Conservation (phyloP, 306 rosid genomes). For the Castanea mollissima region DNA sequence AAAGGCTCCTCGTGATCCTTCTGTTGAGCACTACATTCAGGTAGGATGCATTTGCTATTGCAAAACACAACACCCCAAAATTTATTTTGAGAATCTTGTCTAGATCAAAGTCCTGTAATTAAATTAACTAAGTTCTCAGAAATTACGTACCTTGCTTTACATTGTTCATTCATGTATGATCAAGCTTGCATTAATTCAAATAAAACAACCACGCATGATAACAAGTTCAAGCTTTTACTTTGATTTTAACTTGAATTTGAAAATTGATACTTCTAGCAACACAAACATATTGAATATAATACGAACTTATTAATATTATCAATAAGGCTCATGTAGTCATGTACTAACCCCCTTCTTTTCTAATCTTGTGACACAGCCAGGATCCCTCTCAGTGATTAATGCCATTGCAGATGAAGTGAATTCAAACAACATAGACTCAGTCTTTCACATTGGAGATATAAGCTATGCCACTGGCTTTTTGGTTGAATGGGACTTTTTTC, state of each 20-base stretch:
- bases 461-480: constrained; percentile 92
- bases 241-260: no score
- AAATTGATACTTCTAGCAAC: no score
- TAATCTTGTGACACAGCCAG: constrained; percentile 51
- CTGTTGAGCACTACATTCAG: constrained; percentile 88
- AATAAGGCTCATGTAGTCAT: neutral
- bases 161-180: no score
- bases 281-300: no score
- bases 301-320: neutral
- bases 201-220: no score
- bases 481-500: constrained; percentile 87
- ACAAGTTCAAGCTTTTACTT: no score
- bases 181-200: no score
- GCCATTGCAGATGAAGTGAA: constrained; percentile 51
- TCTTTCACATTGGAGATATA: constrained; percentile 93
- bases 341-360: neutral
- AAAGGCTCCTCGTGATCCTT: constrained; percentile 76
- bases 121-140: no score
- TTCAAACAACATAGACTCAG: constrained; percentile 46
- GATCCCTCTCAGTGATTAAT: constrained; percentile 68
- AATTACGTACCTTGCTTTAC: no score
- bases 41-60: constrained; percentile 25
- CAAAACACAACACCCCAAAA: no score
- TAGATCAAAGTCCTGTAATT: no score
- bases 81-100: no score